Evolutionary conservation across 768 basidiomycete species (phyloP).

Genomic region (Russula sp.): DNA sequence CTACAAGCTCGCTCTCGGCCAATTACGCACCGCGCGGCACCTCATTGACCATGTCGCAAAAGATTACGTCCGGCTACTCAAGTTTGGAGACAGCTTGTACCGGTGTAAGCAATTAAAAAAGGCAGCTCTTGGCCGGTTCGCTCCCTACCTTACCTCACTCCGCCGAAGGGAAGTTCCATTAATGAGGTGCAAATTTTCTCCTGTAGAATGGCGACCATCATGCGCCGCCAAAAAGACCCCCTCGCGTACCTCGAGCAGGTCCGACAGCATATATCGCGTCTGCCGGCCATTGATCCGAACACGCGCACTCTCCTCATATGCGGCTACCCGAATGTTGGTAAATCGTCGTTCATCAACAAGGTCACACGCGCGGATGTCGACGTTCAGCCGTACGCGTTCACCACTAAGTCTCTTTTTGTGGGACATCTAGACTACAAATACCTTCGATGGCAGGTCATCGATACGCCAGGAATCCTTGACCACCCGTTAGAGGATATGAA

Average conservation of each 20-base stretch:
- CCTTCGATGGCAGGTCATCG: conserved; percentile 98
- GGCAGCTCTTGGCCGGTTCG: conserved; percentile 93
- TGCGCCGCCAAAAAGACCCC: conserved; percentile 97
- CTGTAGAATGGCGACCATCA: conserved; percentile 94
- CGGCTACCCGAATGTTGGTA: conserved; percentile 99
- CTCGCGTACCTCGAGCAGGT: conserved; percentile 98
- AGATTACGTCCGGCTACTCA: conserved; percentile 92
- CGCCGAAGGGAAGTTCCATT: neutral
- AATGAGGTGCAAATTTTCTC: conserved; percentile 2
- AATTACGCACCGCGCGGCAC: conserved; percentile 92
- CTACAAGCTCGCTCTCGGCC: conserved; percentile 97
- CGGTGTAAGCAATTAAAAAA: conserved; percentile 98
- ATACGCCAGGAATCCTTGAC: conserved; percentile 96
- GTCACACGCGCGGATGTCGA: conserved; percentile 99
- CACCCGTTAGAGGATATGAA: conserved; percentile 99
- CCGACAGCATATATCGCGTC: conserved; percentile 96
- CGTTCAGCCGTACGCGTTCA: conserved; percentile 99
- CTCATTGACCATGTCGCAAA: conserved; percentile 96
- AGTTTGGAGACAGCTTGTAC: conserved; percentile 97
- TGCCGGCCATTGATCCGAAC: conserved; percentile 96
- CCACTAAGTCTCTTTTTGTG: conserved; percentile 96
- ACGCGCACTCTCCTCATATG: conserved; percentile 96
- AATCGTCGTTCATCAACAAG: conserved; percentile 99
- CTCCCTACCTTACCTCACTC: conserved; percentile 18
- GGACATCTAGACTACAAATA: conserved; percentile 99